Conservation (phyloP, 75 land plant genomes). For the Azolla pinnata region DNA sequence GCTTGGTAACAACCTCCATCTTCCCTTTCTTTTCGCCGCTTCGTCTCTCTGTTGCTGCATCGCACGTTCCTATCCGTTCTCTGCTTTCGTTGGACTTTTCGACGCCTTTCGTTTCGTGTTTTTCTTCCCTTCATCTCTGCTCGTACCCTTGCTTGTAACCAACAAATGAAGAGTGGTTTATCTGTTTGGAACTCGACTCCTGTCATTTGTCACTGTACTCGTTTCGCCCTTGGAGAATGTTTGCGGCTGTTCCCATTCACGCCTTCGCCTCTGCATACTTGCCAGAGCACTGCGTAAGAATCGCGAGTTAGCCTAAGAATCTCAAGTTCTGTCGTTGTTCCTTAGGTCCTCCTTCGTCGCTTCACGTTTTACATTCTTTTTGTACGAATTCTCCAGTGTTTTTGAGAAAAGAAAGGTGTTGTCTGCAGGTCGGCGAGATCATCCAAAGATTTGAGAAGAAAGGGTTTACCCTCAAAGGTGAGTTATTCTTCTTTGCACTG, state of each 20-base stretch:
- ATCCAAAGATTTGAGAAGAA: constrained; percentile 71
- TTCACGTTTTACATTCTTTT: background rate
- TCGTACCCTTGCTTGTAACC: too few relatives aligned
- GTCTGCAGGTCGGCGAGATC: constrained; percentile 56
- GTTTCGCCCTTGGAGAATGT: background rate
- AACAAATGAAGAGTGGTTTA: background rate
- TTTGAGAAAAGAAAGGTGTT: background rate
- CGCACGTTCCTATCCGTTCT: background rate
- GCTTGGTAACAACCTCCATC: constrained; percentile 30
- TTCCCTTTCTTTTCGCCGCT: constrained; percentile 1
- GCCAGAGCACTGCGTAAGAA: too few relatives aligned
- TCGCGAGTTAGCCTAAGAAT: background rate
- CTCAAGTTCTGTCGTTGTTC: background rate
- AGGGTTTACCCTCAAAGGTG: constrained; percentile 62
- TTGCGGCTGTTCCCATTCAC: background rate
- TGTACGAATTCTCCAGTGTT: background rate
- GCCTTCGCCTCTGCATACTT: too few relatives aligned
- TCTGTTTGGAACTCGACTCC: background rate
- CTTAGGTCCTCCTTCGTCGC: background rate
- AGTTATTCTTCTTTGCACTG: background rate
- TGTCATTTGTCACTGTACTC: background rate
- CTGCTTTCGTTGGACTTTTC: background rate
- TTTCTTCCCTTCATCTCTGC: too few relatives aligned
- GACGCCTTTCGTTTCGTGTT: too few relatives aligned
- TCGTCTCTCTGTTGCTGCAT: background rate